Base-by-base conservation (phyloP, 331 rosid genomes). In the Pyrus hybrid region DNA sequence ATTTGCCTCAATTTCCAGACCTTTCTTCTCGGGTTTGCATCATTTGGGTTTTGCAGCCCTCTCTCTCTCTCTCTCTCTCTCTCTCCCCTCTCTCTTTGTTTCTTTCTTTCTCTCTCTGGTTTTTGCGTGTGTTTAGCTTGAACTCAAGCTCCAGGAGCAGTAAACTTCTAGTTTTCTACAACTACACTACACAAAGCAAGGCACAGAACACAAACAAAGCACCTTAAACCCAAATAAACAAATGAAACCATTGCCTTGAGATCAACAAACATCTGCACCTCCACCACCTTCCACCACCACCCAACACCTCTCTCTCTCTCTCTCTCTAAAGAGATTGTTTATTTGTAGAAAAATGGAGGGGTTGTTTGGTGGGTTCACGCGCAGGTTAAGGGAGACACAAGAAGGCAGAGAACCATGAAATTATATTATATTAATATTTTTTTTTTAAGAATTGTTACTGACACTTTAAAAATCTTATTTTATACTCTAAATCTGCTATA, bases 21-120 rank as follows among this genome's bases (percentile, higher is more conserved):
- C 79, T 76, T 77, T 80, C 80, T 82, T 85, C 89, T 80, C 67
- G 86, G 86, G 86, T 77, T 82, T 82, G 83, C 78, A 82, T 87
- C 91, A 81, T 88, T 76, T 77, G 91, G 92, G 89, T 86, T 88
- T 82, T 80, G 92, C 89, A 87, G 76, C 74, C 76, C 80, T 68
- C 72, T 68, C 72, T 79, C 76, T 29, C 73, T 80, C 79, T 35
- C 62, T 7, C 73, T 56, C 71, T 80, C 77, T 71, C 72, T 68
- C 72, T 79, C 76, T 29, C 73, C 77, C 79, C 62, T 7, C 73
- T 56, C 71, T 80, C 77, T 71, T 13, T 66, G 69, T 32, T 79
- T 37, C 63, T 7, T 76, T 56, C 25, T 66, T 28, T 61, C 66
- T 63, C 65, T 47, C 56, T 2, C 57, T 51, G 57, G 66, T 70